phyloP scores from a whole-genome alignment of 2,329 filamentous ascomycete genomes.

The Talaromyces sp. region DNA sequence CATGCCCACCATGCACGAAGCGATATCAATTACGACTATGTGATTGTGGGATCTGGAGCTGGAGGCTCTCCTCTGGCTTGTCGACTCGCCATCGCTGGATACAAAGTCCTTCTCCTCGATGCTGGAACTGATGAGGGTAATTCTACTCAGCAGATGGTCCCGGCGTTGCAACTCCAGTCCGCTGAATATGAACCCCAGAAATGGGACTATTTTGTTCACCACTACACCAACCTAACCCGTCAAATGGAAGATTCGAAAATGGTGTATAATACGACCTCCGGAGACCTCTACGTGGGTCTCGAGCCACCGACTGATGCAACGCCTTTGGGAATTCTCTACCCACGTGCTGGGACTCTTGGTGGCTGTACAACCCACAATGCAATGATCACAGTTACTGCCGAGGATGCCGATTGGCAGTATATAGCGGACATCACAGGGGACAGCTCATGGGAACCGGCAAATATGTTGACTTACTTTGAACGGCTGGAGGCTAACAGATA shows the following conservation, averaged over 20 bases:
- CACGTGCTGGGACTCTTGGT: constrained; percentile 55
- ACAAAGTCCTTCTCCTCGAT: constrained; percentile 36
- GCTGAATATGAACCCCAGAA: constrained; percentile 56
- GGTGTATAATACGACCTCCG: constrained; percentile 52
- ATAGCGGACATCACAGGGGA: constrained; percentile 58
- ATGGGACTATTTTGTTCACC: constrained; percentile 63
- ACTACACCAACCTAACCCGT: constrained; percentile 55
- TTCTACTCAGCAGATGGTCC: constrained; percentile 52
- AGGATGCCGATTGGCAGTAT: constrained; percentile 57
- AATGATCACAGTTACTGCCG: constrained; percentile 58
- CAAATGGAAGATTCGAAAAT: constrained; percentile 59
- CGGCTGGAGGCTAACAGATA: constrained; percentile 55
- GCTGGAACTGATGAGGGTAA: constrained; percentile 53
- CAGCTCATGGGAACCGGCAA: constrained; percentile 52
- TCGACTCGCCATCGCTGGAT: constrained; percentile 34
- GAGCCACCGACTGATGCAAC: constrained; percentile 51
- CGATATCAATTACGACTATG: constrained; percentile 30
- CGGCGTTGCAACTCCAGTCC: constrained; percentile 52
- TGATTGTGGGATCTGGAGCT: constrained; percentile 34
- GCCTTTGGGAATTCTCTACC: constrained; percentile 55
- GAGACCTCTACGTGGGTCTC: constrained; percentile 53
- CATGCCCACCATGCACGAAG: too few species aligned
- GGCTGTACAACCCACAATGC: constrained; percentile 62
- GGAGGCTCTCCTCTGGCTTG: constrained; percentile 32
- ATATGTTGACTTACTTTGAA: constrained; percentile 56